Conservation (phyloP, 2,329 filamentous ascomycete genomes). For the Blumeria hordei region DNA sequence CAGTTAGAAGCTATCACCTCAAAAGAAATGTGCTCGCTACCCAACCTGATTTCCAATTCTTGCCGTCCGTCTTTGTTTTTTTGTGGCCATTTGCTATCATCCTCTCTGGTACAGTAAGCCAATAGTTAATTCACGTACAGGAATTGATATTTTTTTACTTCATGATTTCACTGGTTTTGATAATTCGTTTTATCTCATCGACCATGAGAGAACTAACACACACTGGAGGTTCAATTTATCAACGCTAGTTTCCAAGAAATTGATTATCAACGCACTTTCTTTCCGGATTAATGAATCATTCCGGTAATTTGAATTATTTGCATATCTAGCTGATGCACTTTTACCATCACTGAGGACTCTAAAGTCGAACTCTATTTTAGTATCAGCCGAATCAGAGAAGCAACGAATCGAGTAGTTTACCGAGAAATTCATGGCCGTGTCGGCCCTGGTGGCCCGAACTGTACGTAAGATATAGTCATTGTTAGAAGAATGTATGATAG, state of each 20-base stretch:
- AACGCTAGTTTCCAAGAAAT: background rate
- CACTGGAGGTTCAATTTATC: slow-evolving; percentile 31
- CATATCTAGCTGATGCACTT: slow-evolving; percentile 84
- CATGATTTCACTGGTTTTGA: slow-evolving; percentile 90
- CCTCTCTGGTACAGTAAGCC: slow-evolving; percentile 40
- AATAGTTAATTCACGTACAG: background rate
- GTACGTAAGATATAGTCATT: slow-evolving; percentile 8
- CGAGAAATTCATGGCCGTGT: slow-evolving; percentile 94
- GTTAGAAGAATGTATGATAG: background rate
- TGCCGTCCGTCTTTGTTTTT: slow-evolving; percentile 98
- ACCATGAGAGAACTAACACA: slow-evolving; percentile 81
- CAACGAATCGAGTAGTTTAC: slow-evolving; percentile 22
- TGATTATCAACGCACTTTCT: slow-evolving; percentile 50
- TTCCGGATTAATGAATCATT: slow-evolving; percentile 97
- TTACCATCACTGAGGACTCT: slow-evolving; percentile 76
- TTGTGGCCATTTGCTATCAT: slow-evolving; percentile 93
- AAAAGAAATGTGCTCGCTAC: slow-evolving; percentile 91
- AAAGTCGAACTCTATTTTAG: slow-evolving; percentile 69
- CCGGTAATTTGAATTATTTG: slow-evolving; percentile 98
- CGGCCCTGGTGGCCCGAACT: slow-evolving; percentile 94
- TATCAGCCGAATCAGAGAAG: slow-evolving; percentile 5
- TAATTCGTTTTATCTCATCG: slow-evolving; percentile 87
- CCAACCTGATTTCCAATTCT: slow-evolving; percentile 81
- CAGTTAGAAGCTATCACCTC: slow-evolving; percentile 35
- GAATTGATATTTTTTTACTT: slow-evolving; percentile 34